Evolutionary conservation across 208 protist genomes (phyloP).

Genomic region (Trypanosoma brucei): DNA sequence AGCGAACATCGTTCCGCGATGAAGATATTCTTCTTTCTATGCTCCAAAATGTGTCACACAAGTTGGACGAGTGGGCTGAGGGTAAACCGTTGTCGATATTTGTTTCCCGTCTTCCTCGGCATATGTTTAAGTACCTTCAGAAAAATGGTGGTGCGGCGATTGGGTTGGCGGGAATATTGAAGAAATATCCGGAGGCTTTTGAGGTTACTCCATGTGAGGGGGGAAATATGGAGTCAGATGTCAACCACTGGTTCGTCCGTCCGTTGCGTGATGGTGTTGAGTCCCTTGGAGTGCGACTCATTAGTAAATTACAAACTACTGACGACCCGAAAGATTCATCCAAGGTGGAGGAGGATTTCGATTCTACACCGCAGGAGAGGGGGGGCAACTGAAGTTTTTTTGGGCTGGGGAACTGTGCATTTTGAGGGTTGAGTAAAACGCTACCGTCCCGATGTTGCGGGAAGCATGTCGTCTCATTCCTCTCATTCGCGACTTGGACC

Average conservation of each 20-base stretch:
- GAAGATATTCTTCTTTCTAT: conserved; percentile 23
- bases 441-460: too few species aligned
- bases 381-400: too few species aligned
- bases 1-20: conserved; percentile 7
- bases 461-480: too few species aligned
- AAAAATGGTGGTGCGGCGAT: background rate
- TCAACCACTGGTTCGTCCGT: background rate
- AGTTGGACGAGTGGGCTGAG: conserved; percentile 18
- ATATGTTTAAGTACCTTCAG: conserved; percentile 21
- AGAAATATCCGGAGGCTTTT: conserved; percentile 22
- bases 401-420: too few species aligned
- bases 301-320: conserved; percentile 9
- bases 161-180: conserved; percentile 3
- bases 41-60: conserved; percentile 9
- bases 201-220: conserved; percentile 1
- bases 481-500: too few species aligned
- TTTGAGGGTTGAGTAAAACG: too few species aligned
- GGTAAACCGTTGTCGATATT: conserved; percentile 8
- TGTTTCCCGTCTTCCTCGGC: conserved; percentile 12
- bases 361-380: background rate
- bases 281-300: conserved; percentile 9
- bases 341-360: background rate
- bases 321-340: background rate
- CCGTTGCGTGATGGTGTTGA: conserved; percentile 11
- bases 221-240: background rate